Evolutionary conservation across 1,284 basidiomycete genomes (phyloP), one percentile per base, ranked within the genome.

Genomic region (Trametes polyzona): DNA sequence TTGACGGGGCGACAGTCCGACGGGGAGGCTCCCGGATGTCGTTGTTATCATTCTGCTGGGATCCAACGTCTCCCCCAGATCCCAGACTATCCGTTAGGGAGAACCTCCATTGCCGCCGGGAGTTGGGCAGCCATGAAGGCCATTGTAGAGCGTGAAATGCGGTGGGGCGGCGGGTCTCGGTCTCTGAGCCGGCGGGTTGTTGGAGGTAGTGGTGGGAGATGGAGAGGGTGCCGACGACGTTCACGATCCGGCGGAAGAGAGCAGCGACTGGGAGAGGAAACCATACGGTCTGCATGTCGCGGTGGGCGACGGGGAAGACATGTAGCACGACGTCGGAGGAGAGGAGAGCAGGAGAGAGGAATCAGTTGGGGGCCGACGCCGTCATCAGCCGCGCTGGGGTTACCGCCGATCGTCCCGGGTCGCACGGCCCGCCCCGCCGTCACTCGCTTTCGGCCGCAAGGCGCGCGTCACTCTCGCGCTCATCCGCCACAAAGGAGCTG

Each of bases 191-290:
- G 69, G 32, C 75, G n/a, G 57, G 21, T 7, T 55, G 56, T n/a
- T 52, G 64, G 37, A 84, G 65, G 65, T 86, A 88, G 35, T 88
- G 84, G 64, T 82, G 82, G 2, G 88, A 83, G 36, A 90, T 80
- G 0, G 87, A 86, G 26, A 88, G 71, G 0, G 83, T 76, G 0
- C 87, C 88, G 42, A 90, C 76, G 36, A 82, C 82, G 63, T 88
- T 87, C 58, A 85, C 80, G 39, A 91, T 73, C 58, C 87, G 76
- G 56, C 81, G 85, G 59, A 90, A 74, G 43, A 90, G 70, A 36
- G 80, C 70, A 56, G 79, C 76, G 63, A 90, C 81, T 52, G 83
- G 83, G 40, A 78, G 73, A 47, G 82, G 83, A 64, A 88, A 74
- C 68, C 81, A 84, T 55, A 87, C 72, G 63, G 74, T 81, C 70